Conservation (phyloP, 352 stramenopile genomes). For the Globisporangium middletonii region DNA sequence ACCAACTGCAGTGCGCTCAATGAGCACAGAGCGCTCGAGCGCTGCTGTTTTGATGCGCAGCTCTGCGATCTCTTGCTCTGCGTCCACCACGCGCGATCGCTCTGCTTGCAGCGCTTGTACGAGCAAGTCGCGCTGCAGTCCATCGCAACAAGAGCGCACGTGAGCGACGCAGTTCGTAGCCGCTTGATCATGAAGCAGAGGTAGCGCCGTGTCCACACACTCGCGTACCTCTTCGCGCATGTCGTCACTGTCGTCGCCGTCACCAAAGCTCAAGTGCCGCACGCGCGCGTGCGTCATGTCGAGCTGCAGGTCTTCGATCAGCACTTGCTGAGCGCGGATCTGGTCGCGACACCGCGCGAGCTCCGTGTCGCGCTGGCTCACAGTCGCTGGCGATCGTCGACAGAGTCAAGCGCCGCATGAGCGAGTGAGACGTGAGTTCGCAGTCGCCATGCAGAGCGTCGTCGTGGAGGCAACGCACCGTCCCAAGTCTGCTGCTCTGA, state of each 20-base stretch:
- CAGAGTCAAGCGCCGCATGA: not conserved
- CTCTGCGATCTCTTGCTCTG: conserved; percentile 10
- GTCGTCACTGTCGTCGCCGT: conserved; percentile 17
- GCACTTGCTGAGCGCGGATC: conserved; percentile 51
- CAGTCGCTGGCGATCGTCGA: conserved; percentile 18
- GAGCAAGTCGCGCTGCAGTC: conserved; percentile 14
- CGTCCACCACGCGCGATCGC: conserved; percentile 5
- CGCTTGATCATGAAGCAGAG: not conserved
- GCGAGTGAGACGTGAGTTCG: no score
- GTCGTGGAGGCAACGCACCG: no score
- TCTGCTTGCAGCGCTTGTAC: conserved; percentile 13
- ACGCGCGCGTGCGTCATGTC: conserved; percentile 20
- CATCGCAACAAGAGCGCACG: not conserved
- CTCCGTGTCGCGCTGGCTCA: conserved; percentile 33
- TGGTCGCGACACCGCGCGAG: conserved; percentile 37
- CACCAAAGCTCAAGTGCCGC: conserved; percentile 1
- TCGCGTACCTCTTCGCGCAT: conserved; percentile 29
- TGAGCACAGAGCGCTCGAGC: conserved; percentile 6
- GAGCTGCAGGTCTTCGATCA: conserved; percentile 52
- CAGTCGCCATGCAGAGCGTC: no score
- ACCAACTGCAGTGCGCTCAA: no score
- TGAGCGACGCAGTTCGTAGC: not conserved
- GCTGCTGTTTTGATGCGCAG: conserved; percentile 2
- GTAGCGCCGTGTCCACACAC: not conserved
- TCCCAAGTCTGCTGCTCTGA: no score